Percentiles rank a stretch among this genome's conserved stretches.
These are phyloP conservation scores for Yarrowia sp. DNA, from an alignment of 805 yeast species.

Conservation along the genomic window DNA sequence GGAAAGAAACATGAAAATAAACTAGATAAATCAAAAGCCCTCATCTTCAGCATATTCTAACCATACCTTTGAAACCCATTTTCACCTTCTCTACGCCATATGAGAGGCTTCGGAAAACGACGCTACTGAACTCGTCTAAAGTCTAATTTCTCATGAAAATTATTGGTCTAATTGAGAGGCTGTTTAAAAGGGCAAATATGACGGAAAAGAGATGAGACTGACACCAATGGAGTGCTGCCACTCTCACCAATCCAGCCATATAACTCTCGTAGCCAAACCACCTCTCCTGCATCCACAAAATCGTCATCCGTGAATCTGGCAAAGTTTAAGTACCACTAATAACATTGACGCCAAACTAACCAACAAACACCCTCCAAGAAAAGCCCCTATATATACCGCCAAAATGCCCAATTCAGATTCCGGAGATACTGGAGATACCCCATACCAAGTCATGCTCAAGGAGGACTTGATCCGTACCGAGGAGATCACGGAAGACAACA, in stretches of 20 bases:
- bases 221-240: neutral
- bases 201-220: neutral
- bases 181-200: neutral
- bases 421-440: conserved; percentile 2
- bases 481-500: conserved; percentile 3
- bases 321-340: too few relatives aligned
- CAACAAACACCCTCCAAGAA: neutral
- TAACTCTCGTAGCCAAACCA: neutral
- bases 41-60: neutral
- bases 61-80: neutral
- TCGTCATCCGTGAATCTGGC: too few relatives aligned
- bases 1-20: neutral
- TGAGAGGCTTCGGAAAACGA: neutral
- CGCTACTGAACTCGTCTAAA: neutral
- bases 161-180: neutral
- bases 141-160: conserved; percentile 8
- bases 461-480: conserved; percentile 28
- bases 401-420: conserved; percentile 36
- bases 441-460: conserved; percentile 3
- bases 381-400: conserved; percentile 12
- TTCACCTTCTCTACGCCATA: too few relatives aligned
- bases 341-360: conserved; percentile 16
- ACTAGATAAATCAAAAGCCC: neutral
- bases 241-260: neutral
- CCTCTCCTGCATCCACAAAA: neutral